Conservation (phyloP, 257 asterid genomes). For the Solanum virginianum region DNA sequence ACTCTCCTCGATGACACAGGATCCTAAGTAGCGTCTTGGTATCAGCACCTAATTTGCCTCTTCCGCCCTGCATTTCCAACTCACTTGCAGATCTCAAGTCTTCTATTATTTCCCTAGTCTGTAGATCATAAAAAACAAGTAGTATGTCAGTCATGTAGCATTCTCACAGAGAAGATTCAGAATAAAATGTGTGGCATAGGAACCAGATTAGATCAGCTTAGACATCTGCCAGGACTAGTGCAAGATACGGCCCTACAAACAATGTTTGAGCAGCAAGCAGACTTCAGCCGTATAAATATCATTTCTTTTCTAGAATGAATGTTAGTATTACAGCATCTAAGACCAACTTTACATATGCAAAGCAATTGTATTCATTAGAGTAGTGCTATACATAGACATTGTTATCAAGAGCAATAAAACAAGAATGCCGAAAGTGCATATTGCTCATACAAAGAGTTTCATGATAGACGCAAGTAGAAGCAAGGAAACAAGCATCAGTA, state of each 20-base stretch:
- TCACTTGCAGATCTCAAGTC: slow-evolving; percentile 79
- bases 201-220: background rate
- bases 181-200: background rate
- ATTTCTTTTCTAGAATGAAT: background rate
- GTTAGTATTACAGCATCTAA: background rate
- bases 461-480: background rate
- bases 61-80: slow-evolving; percentile 65
- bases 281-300: background rate
- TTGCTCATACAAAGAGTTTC: background rate
- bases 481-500: background rate
- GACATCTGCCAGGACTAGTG: background rate
- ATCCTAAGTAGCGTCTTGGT: slow-evolving; percentile 66
- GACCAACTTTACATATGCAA: background rate
- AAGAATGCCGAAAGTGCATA: background rate
- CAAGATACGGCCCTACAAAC: background rate
- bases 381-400: background rate
- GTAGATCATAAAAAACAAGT: slow-evolving; percentile 7
- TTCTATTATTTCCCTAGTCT: slow-evolving; percentile 87
- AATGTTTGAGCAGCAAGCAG: background rate
- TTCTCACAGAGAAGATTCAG: background rate
- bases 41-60: slow-evolving; percentile 75
- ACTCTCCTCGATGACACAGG: slow-evolving; percentile 74
- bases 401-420: background rate
- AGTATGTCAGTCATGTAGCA: background rate
- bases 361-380: background rate